Base-by-base conservation (phyloP, 2,329 filamentous ascomycete genomes). In the Aspergillus ochraceoroseus region DNA sequence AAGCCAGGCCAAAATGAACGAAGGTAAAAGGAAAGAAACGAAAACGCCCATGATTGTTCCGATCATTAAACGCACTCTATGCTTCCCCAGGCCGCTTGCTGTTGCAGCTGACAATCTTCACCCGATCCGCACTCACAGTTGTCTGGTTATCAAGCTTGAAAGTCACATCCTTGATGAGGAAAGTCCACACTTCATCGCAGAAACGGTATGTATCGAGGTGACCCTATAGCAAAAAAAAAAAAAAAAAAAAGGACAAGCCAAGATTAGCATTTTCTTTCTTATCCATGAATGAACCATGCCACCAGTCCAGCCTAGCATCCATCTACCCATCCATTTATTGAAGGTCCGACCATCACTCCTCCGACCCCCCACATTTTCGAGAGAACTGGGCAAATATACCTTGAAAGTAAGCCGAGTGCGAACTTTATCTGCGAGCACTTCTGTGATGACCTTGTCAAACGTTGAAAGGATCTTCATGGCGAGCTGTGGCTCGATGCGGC, bases 141-240 rank as follows among this genome's bases (percentile, higher is more conserved):
- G 81, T 77, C 41, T 77, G 79, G 53, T 84, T 87, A 56, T 96
- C 90, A 71, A 96, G 83, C 71, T 98, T 98, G 73, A 98, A 96
- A n/a, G 83, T 88, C 41, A 96, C 89, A 53, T 96, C 92, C 70
- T 95, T 95, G 69, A 98, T 94, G 43, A 98, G 78, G 66, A 98
- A 98, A 1, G 92, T 98, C 92, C 92, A 98, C 44, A 98, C 92
- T 71, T 98, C 92, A 69, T 98, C 92, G 72, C 92, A 98, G 76
- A 98, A 98, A 55, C 92, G 85, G 73, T 98, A 98, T 11, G 92
- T 96, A 64, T 96, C 89, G 49, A 98, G 82, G 62, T 94, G 92
- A 32, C 92, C 92, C 90, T 95, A 37, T 17, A 22, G 56, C 32
- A 41, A 7, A 35, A 40, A 34, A 37, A 30, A 25, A 36, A 28